phyloP scores from a whole-genome alignment of 805 yeast genomes.

The Debaryomyces tyrocola region DNA sequence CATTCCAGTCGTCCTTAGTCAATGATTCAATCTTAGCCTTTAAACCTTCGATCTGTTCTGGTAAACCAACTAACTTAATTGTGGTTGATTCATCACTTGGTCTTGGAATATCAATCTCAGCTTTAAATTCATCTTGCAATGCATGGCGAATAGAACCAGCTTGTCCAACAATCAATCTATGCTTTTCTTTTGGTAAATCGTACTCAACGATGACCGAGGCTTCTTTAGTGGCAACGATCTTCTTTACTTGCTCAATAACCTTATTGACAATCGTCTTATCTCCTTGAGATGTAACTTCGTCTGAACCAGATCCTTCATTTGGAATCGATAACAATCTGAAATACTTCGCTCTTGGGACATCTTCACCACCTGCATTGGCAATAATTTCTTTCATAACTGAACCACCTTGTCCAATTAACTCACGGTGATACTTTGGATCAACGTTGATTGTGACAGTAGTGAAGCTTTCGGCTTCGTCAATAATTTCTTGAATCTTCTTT shows the following conservation, averaged over 20 bases:
- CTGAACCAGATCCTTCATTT: conserved; percentile 57
- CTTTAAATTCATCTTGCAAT: conserved; percentile 68
- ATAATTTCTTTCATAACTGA: conserved; percentile 72
- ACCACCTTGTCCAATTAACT: conserved; percentile 78
- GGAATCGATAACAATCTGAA: conserved; percentile 69
- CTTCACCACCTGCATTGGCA: conserved; percentile 69
- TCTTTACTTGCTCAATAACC: conserved; percentile 60
- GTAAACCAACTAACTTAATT: conserved; percentile 62
- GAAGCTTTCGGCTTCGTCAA: conserved; percentile 63
- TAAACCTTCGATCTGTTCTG: conserved; percentile 64
- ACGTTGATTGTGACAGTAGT: conserved; percentile 61
- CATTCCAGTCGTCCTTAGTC: conserved; percentile 59
- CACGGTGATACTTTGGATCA: conserved; percentile 71
- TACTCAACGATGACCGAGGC: conserved; percentile 51
- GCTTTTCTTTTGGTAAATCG: conserved; percentile 70
- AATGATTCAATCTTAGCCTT: conserved; percentile 60
- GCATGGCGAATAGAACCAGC: conserved; percentile 73
- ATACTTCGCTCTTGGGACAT: conserved; percentile 42
- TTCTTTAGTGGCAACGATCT: conserved; percentile 64
- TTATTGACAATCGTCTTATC: conserved; percentile 70
- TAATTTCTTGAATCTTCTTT: conserved; percentile 58
- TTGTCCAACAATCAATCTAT: conserved; percentile 77
- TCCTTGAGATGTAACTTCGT: conserved; percentile 67
- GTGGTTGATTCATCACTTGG: conserved; percentile 48
- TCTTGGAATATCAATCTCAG: conserved; percentile 66